Percentiles rank a stretch among this genome's conserved stretches.
Conservation (phyloP, 345 rosid species). For the Moringa oleifera region DNA sequence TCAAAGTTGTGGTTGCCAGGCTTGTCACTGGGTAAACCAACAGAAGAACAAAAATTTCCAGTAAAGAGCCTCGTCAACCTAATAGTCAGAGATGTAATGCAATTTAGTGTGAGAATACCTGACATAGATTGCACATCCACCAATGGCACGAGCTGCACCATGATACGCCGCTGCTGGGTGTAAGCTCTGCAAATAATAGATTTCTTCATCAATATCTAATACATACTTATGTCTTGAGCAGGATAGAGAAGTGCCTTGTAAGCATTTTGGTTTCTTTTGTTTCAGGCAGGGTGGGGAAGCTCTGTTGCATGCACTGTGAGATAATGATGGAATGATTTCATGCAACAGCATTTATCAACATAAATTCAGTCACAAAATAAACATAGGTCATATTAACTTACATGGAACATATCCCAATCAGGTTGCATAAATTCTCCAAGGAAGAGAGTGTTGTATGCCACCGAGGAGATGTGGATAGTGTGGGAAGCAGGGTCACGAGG, state of each 20-base stretch:
- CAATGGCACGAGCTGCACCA: conserved; percentile 90
- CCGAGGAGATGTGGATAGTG: conserved; percentile 88
- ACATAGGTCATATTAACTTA: conserved; percentile 31
- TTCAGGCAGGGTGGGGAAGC: neutral
- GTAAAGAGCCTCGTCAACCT: conserved; percentile 8
- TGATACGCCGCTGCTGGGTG: conserved; percentile 98
- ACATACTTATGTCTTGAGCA: neutral
- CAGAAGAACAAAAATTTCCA: neutral
- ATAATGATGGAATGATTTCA: neutral
- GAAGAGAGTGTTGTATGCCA: conserved; percentile 85
- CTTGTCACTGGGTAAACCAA: conserved; percentile 57
- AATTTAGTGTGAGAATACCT: conserved; percentile 40
- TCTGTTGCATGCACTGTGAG: neutral
- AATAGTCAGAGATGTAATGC: neutral
- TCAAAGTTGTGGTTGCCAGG: conserved; percentile 94
- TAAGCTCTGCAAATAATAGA: conserved; percentile 55
- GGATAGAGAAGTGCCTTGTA: neutral
- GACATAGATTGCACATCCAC: conserved; percentile 97
- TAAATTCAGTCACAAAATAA: neutral
- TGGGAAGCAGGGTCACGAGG: conserved; percentile 97
- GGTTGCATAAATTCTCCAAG: conserved; percentile 99
- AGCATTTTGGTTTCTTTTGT: too few species aligned
- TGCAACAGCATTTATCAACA: too few species aligned
- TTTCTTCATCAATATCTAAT: conserved; percentile 3
- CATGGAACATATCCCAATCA: conserved; percentile 99